Percentiles rank a stretch among this genome's conserved stretches.
phyloP scores from a whole-genome alignment of 116 monocot genomes.

The Dioscorea cayenensis region DNA sequence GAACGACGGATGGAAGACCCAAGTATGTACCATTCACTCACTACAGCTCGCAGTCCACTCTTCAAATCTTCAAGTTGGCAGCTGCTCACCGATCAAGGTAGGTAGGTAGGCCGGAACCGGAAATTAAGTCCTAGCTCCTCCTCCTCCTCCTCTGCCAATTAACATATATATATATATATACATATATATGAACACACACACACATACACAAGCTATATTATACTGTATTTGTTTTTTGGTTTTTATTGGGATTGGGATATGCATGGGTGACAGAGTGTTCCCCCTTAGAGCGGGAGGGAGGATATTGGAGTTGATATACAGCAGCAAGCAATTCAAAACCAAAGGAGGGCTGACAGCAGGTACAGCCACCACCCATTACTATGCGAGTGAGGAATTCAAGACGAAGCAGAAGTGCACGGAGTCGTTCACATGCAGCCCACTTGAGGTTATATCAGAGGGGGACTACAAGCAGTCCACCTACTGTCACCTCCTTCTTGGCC shows the following conservation, averaged over 20 bases:
- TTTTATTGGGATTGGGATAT: too few relatives aligned
- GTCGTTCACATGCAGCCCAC: slow-evolving; percentile 46
- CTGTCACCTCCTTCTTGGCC: slow-evolving; percentile 72
- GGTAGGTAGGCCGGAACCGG: not conserved
- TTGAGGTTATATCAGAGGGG: slow-evolving; percentile 37
- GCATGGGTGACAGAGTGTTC: slow-evolving; percentile 3
- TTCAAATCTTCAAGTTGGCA: slow-evolving; percentile 36
- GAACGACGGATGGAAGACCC: slow-evolving; percentile 53
- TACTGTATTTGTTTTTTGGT: too few relatives aligned
- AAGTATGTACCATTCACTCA: slow-evolving; percentile 54
- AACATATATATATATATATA: too few relatives aligned
- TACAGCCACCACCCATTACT: slow-evolving; percentile 52
- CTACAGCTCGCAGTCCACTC: slow-evolving; percentile 35
- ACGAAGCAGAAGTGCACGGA: slow-evolving; percentile 18
- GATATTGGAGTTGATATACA: slow-evolving; percentile 62
- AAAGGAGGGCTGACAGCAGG: slow-evolving; percentile 39
- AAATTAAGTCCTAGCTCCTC: not conserved
- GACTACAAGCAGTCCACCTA: slow-evolving; percentile 62
- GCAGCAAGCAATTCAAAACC: slow-evolving; percentile 42
- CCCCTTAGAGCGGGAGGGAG: slow-evolving; percentile 28
- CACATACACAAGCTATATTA: too few relatives aligned
- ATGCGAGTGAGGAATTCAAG: slow-evolving; percentile 52
- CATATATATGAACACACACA: too few relatives aligned
- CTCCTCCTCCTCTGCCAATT: not conserved
- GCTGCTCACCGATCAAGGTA: slow-evolving; percentile 54